phyloP scores from a whole-genome alignment of 2,329 filamentous ascomycete genomes.

The Nigrospora osmanthi region DNA sequence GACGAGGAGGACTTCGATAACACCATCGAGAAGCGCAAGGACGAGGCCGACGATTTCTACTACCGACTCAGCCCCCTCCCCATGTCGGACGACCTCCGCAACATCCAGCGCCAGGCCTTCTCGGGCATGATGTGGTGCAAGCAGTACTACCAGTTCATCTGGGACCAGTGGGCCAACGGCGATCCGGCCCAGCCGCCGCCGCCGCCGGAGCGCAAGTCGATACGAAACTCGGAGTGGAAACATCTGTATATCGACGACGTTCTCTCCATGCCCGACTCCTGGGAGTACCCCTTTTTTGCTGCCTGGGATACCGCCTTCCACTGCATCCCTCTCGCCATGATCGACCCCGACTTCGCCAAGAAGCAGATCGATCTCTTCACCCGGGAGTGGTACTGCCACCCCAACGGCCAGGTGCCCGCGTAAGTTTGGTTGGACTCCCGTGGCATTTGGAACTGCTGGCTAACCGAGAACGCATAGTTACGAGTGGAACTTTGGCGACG shows the following conservation, averaged over 20 bases:
- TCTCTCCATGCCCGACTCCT: constrained; percentile 94
- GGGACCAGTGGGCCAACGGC: constrained; percentile 96
- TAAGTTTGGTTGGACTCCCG: constrained; percentile 32
- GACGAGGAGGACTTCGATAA: constrained; percentile 93
- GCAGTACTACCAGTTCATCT: constrained; percentile 93
- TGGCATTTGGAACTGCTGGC: background rate
- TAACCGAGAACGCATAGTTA: constrained; percentile 33
- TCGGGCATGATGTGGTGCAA: constrained; percentile 99
- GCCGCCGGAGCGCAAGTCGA: constrained; percentile 66
- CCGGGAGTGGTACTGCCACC: constrained; percentile 97
- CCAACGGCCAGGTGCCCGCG: constrained; percentile 88
- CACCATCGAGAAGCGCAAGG: constrained; percentile 73
- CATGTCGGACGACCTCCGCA: constrained; percentile 87
- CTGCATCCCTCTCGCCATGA: constrained; percentile 92
- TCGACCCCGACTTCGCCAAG: constrained; percentile 95
- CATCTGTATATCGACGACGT: constrained; percentile 94
- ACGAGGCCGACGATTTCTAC: constrained; percentile 97
- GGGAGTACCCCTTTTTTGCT: constrained; percentile 97
- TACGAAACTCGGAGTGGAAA: constrained; percentile 87
- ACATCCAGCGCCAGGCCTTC: constrained; percentile 90
- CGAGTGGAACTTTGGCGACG: constrained; percentile 97
- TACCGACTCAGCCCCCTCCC: constrained; percentile 86
- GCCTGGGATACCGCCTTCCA: constrained; percentile 98
- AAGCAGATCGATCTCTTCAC: constrained; percentile 96
- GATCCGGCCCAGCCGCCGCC: constrained; percentile 85